Conservation (phyloP, 2,329 filamentous ascomycete genomes). For the Colletotrichum sp. region DNA sequence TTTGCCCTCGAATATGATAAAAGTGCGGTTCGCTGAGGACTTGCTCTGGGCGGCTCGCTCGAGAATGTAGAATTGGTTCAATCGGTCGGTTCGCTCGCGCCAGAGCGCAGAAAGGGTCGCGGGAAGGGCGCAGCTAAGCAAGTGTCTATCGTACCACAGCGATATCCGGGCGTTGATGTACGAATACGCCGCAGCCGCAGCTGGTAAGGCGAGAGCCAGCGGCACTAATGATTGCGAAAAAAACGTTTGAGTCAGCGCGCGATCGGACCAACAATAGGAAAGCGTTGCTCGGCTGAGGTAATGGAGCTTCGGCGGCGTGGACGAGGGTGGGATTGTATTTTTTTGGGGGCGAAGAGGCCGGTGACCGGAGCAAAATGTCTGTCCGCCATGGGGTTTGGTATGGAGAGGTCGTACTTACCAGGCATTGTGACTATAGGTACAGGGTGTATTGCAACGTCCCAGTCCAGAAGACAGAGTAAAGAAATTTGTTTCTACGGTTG, state of each 20-base stretch:
- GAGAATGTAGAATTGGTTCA: conserved; percentile 78
- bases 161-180: conserved; percentile 78
- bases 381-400: background rate
- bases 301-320: background rate
- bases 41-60: conserved; percentile 66
- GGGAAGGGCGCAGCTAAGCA: conserved; percentile 62
- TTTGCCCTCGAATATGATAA: conserved; percentile 72
- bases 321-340: background rate
- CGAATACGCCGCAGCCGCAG: conserved; percentile 69
- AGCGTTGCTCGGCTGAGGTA: background rate
- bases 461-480: background rate
- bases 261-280: background rate
- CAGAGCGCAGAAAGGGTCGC: conserved; percentile 46
- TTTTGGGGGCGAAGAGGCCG: background rate
- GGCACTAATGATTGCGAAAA: conserved; percentile 45
- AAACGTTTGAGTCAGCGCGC: background rate
- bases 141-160: conserved; percentile 67
- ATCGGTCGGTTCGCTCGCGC: conserved; percentile 60
- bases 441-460: background rate
- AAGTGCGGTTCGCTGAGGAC: conserved; percentile 56
- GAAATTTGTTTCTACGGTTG: background rate
- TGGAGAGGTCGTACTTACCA: background rate
- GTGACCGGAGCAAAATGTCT: background rate
- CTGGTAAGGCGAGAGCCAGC: conserved; percentile 60
- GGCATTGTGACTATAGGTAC: conserved; percentile 3